These are phyloP conservation scores for Arachis monticola DNA, from an alignment of 331 rosid genomes.

Conservation along the genomic window DNA sequence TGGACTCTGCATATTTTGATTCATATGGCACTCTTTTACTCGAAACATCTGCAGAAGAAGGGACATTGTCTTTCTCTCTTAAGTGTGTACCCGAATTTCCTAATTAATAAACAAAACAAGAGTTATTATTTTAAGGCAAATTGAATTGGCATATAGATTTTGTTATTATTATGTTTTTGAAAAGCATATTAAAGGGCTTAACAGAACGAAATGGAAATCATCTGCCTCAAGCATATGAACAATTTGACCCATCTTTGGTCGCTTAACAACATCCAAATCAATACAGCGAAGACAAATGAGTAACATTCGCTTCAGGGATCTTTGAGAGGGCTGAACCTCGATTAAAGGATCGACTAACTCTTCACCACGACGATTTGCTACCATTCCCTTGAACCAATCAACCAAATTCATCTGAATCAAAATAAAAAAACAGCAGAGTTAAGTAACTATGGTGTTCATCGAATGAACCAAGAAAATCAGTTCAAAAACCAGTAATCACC, in stretches of 20 bases:
- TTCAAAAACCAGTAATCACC: slow-evolving; percentile 50
- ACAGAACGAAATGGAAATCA: slow-evolving; percentile 92
- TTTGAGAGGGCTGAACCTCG: slow-evolving; percentile 70
- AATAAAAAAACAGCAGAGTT: slow-evolving; percentile 27
- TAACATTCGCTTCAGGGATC: slow-evolving; percentile 81
- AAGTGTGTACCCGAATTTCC: slow-evolving; percentile 74
- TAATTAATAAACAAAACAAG: slow-evolving; percentile 32
- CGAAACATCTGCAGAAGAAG: slow-evolving; percentile 48
- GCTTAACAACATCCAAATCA: slow-evolving; percentile 81
- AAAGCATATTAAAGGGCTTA: slow-evolving; percentile 40
- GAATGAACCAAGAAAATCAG: slow-evolving; percentile 18
- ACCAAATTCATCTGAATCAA: slow-evolving; percentile 89
- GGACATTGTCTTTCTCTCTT: slow-evolving; percentile 57
- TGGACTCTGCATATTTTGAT: slow-evolving; percentile 46
- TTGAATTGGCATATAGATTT: neutral
- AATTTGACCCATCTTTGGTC: slow-evolving; percentile 98
- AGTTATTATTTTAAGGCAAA: slow-evolving; percentile 19
- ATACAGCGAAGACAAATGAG: slow-evolving; percentile 91
- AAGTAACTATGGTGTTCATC: slow-evolving; percentile 6
- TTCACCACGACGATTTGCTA: slow-evolving; percentile 87
- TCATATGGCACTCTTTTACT: slow-evolving; percentile 42
- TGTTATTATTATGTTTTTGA: no score
- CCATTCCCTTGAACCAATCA: slow-evolving; percentile 96
- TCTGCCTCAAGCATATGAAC: slow-evolving; percentile 98
- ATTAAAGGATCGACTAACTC: slow-evolving; percentile 81